These are phyloP conservation scores for Trichoderma arundinaceum DNA, from an alignment of 2,329 filamentous ascomycete species.

Conservation along the genomic window DNA sequence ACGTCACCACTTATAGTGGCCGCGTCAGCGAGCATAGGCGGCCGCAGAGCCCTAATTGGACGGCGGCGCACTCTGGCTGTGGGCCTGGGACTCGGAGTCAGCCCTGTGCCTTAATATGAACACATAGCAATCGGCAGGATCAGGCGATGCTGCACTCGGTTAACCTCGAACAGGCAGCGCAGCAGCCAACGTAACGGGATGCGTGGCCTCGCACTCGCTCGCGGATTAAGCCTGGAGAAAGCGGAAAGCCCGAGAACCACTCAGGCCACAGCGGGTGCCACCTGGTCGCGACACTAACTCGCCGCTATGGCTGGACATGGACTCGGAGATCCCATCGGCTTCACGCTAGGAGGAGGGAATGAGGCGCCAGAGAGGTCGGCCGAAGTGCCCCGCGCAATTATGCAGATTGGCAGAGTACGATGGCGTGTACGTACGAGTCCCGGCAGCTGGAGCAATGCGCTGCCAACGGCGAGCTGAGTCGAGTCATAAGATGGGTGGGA, in stretches of 20 bases:
- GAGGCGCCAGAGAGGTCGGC: neutral
- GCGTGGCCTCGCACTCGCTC: constrained; percentile 3
- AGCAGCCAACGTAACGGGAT: constrained; percentile 21
- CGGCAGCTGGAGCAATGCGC: no score
- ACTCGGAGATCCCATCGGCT: neutral
- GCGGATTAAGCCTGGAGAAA: neutral
- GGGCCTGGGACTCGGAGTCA: no score
- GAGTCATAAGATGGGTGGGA: no score
- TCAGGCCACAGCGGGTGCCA: neutral
- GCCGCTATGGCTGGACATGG: no score
- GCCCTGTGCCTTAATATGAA: no score
- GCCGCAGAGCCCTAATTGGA: neutral
- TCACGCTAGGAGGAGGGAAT: neutral
- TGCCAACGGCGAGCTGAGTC: no score
- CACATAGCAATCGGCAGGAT: neutral
- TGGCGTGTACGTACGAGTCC: no score
- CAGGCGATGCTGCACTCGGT: neutral
- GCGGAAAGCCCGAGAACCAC: neutral
- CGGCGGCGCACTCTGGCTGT: neutral
- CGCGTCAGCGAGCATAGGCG: no score
- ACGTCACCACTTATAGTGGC: no score
- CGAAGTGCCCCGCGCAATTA: neutral
- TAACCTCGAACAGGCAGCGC: constrained; percentile 16
- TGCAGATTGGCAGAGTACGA: neutral
- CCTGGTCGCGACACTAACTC: neutral